A percentile compares a stretch with the other conserved stretches of the same genome.
Conservation (phyloP, 2,329 filamentous ascomycete genomes). For the Hypocrella siamensis region DNA sequence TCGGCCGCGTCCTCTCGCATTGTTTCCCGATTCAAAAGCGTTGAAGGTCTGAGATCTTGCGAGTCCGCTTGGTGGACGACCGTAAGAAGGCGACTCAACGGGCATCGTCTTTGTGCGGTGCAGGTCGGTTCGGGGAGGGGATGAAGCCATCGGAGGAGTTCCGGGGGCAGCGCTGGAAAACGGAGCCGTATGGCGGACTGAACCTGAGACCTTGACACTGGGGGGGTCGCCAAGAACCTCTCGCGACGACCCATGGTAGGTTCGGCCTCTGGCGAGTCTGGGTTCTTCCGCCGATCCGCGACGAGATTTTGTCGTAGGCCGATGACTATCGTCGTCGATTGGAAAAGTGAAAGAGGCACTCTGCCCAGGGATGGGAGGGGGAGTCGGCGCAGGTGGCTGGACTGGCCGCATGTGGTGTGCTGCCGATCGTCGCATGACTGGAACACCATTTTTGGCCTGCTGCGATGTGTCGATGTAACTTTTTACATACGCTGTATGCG, state of each 20-base stretch:
- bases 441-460: constrained; percentile 7
- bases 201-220: constrained; percentile 13
- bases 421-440: constrained; percentile 7
- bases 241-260: constrained; percentile 15
- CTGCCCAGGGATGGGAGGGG: constrained; percentile 14
- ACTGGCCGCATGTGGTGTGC: constrained; percentile 9
- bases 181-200: constrained; percentile 11
- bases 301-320: constrained; percentile 17
- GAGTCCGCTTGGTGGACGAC: constrained; percentile 13
- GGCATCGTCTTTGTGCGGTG: constrained; percentile 20
- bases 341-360: constrained; percentile 13
- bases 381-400: constrained; percentile 19
- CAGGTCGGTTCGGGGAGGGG: constrained; percentile 17
- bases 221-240: constrained; percentile 17
- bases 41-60: constrained; percentile 19
- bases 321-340: constrained; percentile 16
- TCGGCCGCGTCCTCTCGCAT: constrained; percentile 20
- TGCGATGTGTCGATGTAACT: constrained; percentile 18
- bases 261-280: constrained; percentile 11
- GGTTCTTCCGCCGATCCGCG: constrained; percentile 16
- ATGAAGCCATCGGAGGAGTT: constrained; percentile 11
- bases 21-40: constrained; percentile 8
- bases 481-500: too few relatives aligned
- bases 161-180: constrained; percentile 12
- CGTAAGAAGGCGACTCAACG: constrained; percentile 9